Conservation (phyloP, 2,329 filamentous ascomycete species). For the Colletotrichum cuscutae region DNA sequence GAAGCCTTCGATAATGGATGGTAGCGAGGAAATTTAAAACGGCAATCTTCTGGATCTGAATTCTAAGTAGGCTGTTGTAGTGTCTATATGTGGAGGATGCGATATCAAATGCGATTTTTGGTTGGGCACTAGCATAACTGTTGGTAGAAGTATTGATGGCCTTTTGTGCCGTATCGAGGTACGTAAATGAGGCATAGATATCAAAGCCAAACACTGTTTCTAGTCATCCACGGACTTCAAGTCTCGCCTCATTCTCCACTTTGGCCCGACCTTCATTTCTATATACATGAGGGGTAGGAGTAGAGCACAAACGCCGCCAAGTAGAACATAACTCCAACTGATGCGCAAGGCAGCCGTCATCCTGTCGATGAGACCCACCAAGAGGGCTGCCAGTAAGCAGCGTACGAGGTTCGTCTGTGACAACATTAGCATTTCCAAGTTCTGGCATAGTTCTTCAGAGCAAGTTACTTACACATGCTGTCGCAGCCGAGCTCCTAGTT, state of each 20-base stretch:
- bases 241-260: slow-evolving; percentile 33
- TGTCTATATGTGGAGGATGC: slow-evolving; percentile 54
- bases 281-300: slow-evolving; percentile 38
- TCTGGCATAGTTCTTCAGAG: neutral
- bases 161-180: neutral
- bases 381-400: slow-evolving; percentile 41
- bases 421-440: neutral
- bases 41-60: slow-evolving; percentile 57
- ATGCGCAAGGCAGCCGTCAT: slow-evolving; percentile 37
- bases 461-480: slow-evolving; percentile 38
- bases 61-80: slow-evolving; percentile 58
- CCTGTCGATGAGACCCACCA: slow-evolving; percentile 42
- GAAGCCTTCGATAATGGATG: no score
- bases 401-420: slow-evolving; percentile 43
- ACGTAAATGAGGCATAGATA: neutral
- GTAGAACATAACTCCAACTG: slow-evolving; percentile 39
- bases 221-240: slow-evolving; percentile 19
- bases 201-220: neutral
- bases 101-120: slow-evolving; percentile 47
- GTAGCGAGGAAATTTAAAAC: slow-evolving; percentile 52
- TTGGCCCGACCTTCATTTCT: slow-evolving; percentile 37
- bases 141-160: neutral
- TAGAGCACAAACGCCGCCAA: slow-evolving; percentile 35
- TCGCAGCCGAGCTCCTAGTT: slow-evolving; percentile 42
- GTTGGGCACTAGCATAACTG: slow-evolving; percentile 39